These are phyloP conservation scores for Triticum urartu DNA, from an alignment of 176 grass and related monocot species.

Conservation along the genomic window DNA sequence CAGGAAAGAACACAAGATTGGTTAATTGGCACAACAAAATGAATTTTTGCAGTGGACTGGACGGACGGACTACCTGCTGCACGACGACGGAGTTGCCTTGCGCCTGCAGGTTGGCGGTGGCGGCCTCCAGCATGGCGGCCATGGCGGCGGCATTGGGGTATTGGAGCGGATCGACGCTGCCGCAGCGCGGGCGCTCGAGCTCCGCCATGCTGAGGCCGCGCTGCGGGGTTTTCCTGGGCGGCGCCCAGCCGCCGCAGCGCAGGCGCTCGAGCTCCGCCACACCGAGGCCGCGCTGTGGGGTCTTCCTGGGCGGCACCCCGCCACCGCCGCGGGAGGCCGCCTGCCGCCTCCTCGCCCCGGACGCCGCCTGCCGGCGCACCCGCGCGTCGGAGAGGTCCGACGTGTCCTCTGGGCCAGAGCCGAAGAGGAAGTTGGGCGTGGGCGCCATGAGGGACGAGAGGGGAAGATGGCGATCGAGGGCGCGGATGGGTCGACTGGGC, in stretches of 20 bases:
- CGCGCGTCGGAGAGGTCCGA: neutral
- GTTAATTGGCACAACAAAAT: neutral
- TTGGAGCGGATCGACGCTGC: constrained; percentile 26
- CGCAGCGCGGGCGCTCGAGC: too few relatives aligned
- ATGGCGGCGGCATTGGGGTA: constrained; percentile 27
- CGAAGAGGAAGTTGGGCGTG: constrained; percentile 31
- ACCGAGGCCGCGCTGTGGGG: too few relatives aligned
- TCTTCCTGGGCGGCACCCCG: too few relatives aligned
- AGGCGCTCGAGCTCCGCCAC: too few relatives aligned
- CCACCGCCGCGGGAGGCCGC: neutral
- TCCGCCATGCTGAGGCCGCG: too few relatives aligned
- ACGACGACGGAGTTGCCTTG: neutral
- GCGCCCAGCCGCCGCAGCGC: too few relatives aligned
- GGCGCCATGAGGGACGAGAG: constrained; percentile 13
- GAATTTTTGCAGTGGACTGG: neutral
- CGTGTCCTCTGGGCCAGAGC: neutral
- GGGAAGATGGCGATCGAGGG: neutral
- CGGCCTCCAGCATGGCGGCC: constrained; percentile 23
- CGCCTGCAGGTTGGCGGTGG: neutral
- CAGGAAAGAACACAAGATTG: neutral
- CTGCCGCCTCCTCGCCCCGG: constrained; percentile 16
- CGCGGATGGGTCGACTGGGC: neutral
- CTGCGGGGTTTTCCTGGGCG: too few relatives aligned
- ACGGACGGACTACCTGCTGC: constrained; percentile 26
- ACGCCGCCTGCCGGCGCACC: constrained; percentile 3